These are phyloP conservation scores for Plenodomus lindquistii DNA, from an alignment of 2,329 filamentous ascomycete species.

Conservation along the genomic window DNA sequence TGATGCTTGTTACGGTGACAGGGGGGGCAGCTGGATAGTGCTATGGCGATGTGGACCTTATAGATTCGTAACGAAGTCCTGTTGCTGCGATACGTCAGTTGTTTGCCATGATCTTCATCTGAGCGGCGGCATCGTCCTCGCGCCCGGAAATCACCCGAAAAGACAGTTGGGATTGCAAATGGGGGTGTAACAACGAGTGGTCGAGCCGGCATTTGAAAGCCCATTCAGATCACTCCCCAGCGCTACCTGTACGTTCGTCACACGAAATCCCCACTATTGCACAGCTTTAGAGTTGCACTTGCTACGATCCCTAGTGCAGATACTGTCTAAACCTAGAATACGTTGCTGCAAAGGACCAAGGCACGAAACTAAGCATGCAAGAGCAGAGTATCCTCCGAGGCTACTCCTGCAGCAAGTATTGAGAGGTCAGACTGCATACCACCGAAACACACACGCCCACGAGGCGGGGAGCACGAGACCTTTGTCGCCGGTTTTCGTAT, in stretches of 20 bases:
- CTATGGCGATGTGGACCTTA: constrained; percentile 12
- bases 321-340: constrained; percentile 1
- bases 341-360: not conserved
- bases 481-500: not conserved
- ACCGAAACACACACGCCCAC: constrained; percentile 1
- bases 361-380: constrained; percentile 13
- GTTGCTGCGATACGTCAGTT: constrained; percentile 16
- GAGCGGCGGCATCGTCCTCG: constrained; percentile 15
- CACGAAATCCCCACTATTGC: constrained; percentile 8
- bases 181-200: not conserved
- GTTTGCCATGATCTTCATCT: constrained; percentile 18
- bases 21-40: not conserved
- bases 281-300: constrained; percentile 5
- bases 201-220: not conserved
- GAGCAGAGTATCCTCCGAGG: constrained; percentile 20
- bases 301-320: constrained; percentile 4
- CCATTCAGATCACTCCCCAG: constrained; percentile 6
- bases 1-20: not conserved
- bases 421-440: constrained; percentile 16
- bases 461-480: constrained; percentile 2
- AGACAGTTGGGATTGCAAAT: constrained; percentile 9
- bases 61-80: constrained; percentile 12
- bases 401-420: constrained; percentile 27
- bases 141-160: constrained; percentile 5
- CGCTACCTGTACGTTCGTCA: constrained; percentile 18